Evolutionary conservation across 495 filamentous ascomycete genomes (phyloP).

Genomic region (Neurospora tetrasperma): DNA sequence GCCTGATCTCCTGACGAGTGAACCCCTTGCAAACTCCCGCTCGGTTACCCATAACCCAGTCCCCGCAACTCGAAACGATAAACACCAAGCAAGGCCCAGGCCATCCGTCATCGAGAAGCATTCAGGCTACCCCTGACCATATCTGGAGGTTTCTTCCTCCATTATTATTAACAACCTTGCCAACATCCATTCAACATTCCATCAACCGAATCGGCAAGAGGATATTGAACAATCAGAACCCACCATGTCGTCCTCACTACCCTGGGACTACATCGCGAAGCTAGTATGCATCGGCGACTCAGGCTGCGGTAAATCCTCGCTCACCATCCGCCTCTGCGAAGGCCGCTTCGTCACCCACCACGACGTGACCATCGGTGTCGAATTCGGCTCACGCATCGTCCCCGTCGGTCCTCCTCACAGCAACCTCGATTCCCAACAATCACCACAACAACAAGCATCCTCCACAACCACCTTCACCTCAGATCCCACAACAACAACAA

Average conservation of each 20-base stretch:
- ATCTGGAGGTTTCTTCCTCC: not conserved
- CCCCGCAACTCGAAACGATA: not conserved
- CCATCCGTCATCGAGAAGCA: not conserved
- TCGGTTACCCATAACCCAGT: not conserved
- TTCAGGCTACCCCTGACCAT: not conserved
- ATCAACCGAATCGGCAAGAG: not conserved
- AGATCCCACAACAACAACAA: not conserved
- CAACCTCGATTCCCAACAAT: constrained; percentile 6
- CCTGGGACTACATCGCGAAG: constrained; percentile 98
- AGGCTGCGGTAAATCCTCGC: constrained; percentile 78
- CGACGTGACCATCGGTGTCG: constrained; percentile 96
- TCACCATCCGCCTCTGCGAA: constrained; percentile 94
- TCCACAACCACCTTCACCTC: not conserved
- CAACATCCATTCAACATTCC: too few relatives aligned
- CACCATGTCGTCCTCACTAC: constrained; percentile 35
- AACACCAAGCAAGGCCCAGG: not conserved
- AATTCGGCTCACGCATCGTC: constrained; percentile 91
- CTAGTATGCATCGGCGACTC: constrained; percentile 95
- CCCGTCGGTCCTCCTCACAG: constrained; percentile 73
- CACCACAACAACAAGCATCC: not conserved
- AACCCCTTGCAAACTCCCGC: not conserved
- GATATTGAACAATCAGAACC: not conserved
- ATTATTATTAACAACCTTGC: not conserved
- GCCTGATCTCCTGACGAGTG: not conserved
- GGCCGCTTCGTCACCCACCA: constrained; percentile 87